Percentiles rank a stretch among this genome's conserved stretches.
Evolutionary conservation across 2,329 filamentous ascomycete species (phyloP).

Genomic region (Colletotrichum falcatum): DNA sequence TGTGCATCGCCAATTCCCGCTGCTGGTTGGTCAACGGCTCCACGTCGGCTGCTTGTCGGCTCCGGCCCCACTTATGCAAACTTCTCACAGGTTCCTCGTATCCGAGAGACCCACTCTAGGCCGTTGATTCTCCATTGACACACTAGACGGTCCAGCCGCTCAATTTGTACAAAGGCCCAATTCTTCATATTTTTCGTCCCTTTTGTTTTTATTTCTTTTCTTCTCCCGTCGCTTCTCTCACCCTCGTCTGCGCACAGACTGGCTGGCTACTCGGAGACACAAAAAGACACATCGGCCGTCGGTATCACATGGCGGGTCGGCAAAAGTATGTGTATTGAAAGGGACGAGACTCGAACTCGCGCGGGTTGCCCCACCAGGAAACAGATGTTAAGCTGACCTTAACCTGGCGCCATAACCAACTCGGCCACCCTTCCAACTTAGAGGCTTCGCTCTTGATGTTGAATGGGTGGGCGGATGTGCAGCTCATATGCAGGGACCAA

Average conservation of each 20-base stretch:
- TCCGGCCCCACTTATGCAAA: conserved; percentile 34
- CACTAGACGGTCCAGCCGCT: no score
- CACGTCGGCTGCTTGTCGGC: conserved; percentile 16
- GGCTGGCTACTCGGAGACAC: no score
- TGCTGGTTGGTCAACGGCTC: conserved; percentile 35
- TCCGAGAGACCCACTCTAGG: conserved; percentile 15
- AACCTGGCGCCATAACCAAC: conserved; percentile 42
- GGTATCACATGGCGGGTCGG: rapidly evolving
- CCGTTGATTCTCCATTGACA: conserved; percentile 9
- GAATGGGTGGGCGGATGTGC: rapidly evolving
- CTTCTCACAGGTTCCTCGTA: conserved; percentile 36
- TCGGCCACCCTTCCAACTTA: conserved; percentile 31
- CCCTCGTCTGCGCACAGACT: no score
- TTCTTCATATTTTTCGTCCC: neutral
- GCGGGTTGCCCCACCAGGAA: conserved; percentile 41
- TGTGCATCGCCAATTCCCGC: neutral
- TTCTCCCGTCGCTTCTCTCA: no score
- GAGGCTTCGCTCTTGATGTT: neutral
- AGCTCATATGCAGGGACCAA: neutral
- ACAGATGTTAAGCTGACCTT: conserved; percentile 40
- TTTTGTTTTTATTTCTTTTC: neutral
- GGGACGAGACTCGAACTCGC: conserved; percentile 42
- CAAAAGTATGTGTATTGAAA: conserved; percentile 12
- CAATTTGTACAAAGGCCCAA: no score
- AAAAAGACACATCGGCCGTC: neutral